These are phyloP conservation scores for Candolleomyces aberdarensis DNA, from an alignment of 768 basidiomycete genomes.

Conservation along the genomic window DNA sequence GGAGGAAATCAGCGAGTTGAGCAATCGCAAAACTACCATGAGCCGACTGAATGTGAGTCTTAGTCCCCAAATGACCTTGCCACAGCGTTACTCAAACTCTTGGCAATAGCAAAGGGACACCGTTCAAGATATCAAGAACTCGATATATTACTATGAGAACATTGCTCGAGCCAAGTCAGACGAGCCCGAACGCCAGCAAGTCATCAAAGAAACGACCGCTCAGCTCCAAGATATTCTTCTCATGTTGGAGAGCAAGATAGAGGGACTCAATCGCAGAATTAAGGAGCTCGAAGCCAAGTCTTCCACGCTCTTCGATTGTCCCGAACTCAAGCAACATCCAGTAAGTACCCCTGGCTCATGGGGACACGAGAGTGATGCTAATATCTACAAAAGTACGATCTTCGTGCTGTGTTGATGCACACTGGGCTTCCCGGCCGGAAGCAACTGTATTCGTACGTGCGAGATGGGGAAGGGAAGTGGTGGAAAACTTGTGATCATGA, in stretches of 20 bases:
- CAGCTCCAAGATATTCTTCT: constrained; percentile 54
- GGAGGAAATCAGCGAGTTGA: constrained; percentile 47
- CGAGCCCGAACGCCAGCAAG: constrained; percentile 42
- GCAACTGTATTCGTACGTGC: constrained; percentile 76
- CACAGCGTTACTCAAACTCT: background rate
- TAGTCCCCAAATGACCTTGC: background rate
- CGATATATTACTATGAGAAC: constrained; percentile 70
- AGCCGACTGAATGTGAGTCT: constrained; percentile 54
- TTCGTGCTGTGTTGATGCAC: constrained; percentile 74
- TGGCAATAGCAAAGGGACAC: constrained; percentile 55
- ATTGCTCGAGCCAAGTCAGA: constrained; percentile 46
- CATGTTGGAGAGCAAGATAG: constrained; percentile 49
- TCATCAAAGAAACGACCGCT: constrained; percentile 39
- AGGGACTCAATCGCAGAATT: constrained; percentile 50
- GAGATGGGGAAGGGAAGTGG: constrained; percentile 60
- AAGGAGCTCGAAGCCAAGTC: constrained; percentile 41
- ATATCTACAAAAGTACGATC: constrained; percentile 57
- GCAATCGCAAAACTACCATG: constrained; percentile 42
- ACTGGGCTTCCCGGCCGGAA: constrained; percentile 76
- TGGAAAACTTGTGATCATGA: constrained; percentile 77
- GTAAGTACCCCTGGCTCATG: constrained; percentile 30
- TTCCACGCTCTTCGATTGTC: constrained; percentile 51
- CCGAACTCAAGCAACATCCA: constrained; percentile 60
- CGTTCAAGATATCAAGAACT: constrained; percentile 55
- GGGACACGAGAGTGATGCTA: background rate